These are phyloP conservation scores for Fraxinus xanthoxyloides DNA, from an alignment of 305 asterid genomes.

Conservation along the genomic window DNA sequence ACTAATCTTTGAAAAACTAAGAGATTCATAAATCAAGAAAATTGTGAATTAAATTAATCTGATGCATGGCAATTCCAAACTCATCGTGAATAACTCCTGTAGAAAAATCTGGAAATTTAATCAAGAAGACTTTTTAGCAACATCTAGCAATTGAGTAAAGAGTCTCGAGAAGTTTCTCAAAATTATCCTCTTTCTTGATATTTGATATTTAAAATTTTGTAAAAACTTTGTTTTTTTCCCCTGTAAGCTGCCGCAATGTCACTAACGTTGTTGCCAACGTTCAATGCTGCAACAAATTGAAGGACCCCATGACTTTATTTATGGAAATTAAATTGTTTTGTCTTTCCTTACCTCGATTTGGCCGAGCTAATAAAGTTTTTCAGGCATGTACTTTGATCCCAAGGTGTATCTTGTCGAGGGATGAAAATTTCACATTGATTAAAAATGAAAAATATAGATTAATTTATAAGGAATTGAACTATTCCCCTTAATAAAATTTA, in stretches of 20 bases:
- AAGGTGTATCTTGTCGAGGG: background rate
- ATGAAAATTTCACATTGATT: too few relatives aligned
- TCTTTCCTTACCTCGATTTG: background rate
- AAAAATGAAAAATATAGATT: too few relatives aligned
- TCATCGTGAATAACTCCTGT: background rate
- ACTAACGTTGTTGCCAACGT: background rate
- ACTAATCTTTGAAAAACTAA: background rate
- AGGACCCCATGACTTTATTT: background rate
- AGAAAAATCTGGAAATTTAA: background rate
- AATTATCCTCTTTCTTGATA: background rate
- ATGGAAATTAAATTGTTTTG: background rate
- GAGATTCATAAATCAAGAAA: background rate
- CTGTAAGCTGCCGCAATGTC: background rate
- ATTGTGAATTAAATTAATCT: background rate
- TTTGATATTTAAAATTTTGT: background rate
- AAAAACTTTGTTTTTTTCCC: too few relatives aligned
- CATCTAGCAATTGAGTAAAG: background rate
- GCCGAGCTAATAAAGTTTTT: background rate
- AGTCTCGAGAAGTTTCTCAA: background rate
- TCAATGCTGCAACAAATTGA: background rate
- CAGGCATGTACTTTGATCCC: background rate
- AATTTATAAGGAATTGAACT: too few relatives aligned
- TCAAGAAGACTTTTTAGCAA: slow-evolving; percentile 10
- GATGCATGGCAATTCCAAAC: background rate
- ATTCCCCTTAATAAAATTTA: too few relatives aligned